Base-by-base conservation (phyloP, 2,329 filamentous ascomycete species). In the Cladosporium austrohemisphaericum region DNA sequence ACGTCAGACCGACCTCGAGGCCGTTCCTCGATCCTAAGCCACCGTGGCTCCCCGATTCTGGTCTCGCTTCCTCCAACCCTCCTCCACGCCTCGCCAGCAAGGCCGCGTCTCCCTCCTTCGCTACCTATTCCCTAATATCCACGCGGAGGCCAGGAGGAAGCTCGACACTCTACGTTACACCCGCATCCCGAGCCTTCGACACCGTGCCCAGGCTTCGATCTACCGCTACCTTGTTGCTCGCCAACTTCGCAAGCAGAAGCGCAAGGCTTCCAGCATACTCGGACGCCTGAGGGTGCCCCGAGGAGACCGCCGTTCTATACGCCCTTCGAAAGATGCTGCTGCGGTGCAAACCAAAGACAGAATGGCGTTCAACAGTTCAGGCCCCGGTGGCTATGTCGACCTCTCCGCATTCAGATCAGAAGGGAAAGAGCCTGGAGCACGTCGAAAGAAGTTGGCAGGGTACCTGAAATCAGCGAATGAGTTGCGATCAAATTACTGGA, bases 401-500 rank as follows among this genome's bases (percentile, higher is more conserved):
- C 51, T 56, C 56, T 51, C 65, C 51, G 52, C 50, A 41, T 56
- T 63, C 63, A 67, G 61, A 60, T 55, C 62, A 62, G 68, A 68
- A 65, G 62, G 66, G 45, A 64, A 69, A 57, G 73, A 90, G 69
- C 77, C 79, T 28, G 89, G 90, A 1, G 78, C 81, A n/a, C 76
- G 88, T 56, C 78, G 92, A 59, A 85, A 79, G 68, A 94, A 85
- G 73, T 72, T 96, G 35, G 88, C 86, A 26, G 83, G 80, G 10
- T 86, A 86, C 62, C 63, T 87, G 48, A 84, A 81, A 62, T 83
- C 84, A 43, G 85, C 84, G 9, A 88, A 88, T 61, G 84, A 88
- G 63, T 64, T 88, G 49, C 74, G 84, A 29, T 84, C 87, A 67
- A 76, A 77, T 31, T 88, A 88, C 64, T 55, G 72, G 37, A 20